Evolutionary conservation across 176 grass and related monocot genomes (phyloP), one percentile per base, ranked within the genome.

Genomic region (Aegilops longissima): DNA sequence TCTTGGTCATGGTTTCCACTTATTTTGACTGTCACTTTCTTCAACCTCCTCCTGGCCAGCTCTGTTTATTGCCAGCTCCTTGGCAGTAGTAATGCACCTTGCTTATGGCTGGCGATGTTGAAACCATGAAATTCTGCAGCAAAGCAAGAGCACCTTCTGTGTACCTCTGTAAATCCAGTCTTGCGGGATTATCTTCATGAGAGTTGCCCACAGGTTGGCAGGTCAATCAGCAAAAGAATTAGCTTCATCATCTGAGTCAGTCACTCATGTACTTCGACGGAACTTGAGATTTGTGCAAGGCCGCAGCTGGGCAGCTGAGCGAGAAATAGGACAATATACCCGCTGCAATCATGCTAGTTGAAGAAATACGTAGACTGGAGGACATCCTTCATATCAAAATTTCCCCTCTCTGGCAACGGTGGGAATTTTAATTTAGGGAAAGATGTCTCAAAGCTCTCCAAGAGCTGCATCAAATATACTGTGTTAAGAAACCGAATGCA

Each of bases 301-400:
- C 49, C 10, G 13, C 79, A 71, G 31, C 18, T 39, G 23, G 61
- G 21, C 61, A 76, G 76, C 45, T 70, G 16, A 56, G 42, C 45
- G 23, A 29, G 30, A 21, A 59, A 14, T 59, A 65, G 76, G 21
- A 73, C 73, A 30, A 76, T 87, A 52, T 52, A 30, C 34, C 31
- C 13, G 36, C 14, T 29, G 40, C 10, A 45, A 68, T 42, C 63
- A 18, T 67, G 33, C 84, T 89, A 98, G 84, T 98, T 98, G 92
- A 98, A 98, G 74, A 96, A 98, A 90, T 96, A 98, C 1, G 84
- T 77, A 49, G 97, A 96, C 52, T 88, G 70, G 18, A 96, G 84
- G 56, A 96, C 97, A 88, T 94, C 90, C 90, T 89, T 94, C 80
- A 98, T 77, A 76, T 98, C 49, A 75, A 98, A 98, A 86, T 98